Percentiles rank a stretch among this genome's conserved stretches.
phyloP scores from a whole-genome alignment of 352 stramenopile species.

The Aphanomyces stellatus region DNA sequence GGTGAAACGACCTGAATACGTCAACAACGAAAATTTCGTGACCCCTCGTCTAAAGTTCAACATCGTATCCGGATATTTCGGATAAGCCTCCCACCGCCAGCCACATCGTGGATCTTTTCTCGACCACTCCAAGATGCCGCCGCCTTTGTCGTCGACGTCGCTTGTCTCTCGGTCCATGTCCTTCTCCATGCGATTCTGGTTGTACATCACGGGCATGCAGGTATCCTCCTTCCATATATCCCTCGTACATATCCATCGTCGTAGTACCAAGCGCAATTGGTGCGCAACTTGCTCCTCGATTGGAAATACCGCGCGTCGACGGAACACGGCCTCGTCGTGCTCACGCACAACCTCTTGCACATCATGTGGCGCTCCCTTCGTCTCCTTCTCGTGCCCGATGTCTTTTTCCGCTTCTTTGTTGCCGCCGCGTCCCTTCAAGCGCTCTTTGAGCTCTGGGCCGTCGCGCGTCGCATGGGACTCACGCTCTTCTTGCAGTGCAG shows the following conservation, averaged over 20 bases:
- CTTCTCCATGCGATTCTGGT: conserved; percentile 47
- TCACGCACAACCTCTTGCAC: conserved; percentile 39
- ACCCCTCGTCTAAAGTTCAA: neutral
- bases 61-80: neutral
- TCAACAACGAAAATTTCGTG: no score
- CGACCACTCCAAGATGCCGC: no score
- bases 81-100: no score
- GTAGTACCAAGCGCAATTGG: conserved; percentile 28
- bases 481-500: conserved; percentile 36
- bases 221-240: no score
- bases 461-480: conserved; percentile 25
- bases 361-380: conserved; percentile 64
- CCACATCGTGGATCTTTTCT: no score
- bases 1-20: no score
- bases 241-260: no score
- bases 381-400: conserved; percentile 61
- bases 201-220: conserved; percentile 68
- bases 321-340: conserved; percentile 38
- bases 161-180: neutral
- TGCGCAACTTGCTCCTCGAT: conserved; percentile 10
- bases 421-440: conserved; percentile 70
- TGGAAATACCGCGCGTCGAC: conserved; percentile 11
- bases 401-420: conserved; percentile 68
- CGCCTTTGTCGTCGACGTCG: neutral
- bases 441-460: conserved; percentile 60